phyloP scores from a whole-genome alignment of 805 yeast genomes.

The Wickerhamomyces ciferrii region DNA sequence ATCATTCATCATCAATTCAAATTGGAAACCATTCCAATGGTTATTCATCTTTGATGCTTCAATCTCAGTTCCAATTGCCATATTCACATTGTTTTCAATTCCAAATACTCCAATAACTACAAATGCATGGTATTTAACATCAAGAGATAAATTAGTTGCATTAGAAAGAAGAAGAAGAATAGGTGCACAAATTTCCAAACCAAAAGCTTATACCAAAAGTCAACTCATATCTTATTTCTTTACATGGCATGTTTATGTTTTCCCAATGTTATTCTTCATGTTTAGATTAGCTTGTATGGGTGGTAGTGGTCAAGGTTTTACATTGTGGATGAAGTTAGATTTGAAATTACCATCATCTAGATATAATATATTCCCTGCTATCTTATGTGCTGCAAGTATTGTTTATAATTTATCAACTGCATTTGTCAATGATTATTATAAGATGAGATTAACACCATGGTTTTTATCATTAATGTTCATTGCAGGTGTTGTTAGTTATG shows the following conservation, averaged over 20 bases:
- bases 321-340: conserved; percentile 39
- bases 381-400: conserved; percentile 33
- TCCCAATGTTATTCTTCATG: conserved; percentile 26
- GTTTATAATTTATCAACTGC: conserved; percentile 31
- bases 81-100: conserved; percentile 34
- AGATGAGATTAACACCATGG: conserved; percentile 29
- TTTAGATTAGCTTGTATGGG: conserved; percentile 22
- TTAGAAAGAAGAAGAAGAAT: conserved; percentile 38
- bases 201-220: conserved; percentile 33
- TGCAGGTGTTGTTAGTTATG: conserved; percentile 34
- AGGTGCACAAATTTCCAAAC: conserved; percentile 37
- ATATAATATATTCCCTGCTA: conserved; percentile 39
- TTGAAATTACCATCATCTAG: conserved; percentile 25
- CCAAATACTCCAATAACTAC: conserved; percentile 37
- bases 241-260: conserved; percentile 45
- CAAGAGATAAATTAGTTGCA: conserved; percentile 36
- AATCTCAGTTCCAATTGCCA: conserved; percentile 27
- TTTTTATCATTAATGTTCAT: conserved; percentile 33
- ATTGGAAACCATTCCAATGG: conserved; percentile 33
- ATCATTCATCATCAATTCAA: conserved; percentile 7
- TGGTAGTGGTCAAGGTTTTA: conserved; percentile 36
- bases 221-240: conserved; percentile 35
- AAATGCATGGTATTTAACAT: conserved; percentile 32
- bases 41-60: conserved; percentile 40
- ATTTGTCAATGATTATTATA: conserved; percentile 30